Evolutionary conservation across 2,329 filamentous ascomycete species (phyloP).

Genomic region (Sphaerulina populicola): DNA sequence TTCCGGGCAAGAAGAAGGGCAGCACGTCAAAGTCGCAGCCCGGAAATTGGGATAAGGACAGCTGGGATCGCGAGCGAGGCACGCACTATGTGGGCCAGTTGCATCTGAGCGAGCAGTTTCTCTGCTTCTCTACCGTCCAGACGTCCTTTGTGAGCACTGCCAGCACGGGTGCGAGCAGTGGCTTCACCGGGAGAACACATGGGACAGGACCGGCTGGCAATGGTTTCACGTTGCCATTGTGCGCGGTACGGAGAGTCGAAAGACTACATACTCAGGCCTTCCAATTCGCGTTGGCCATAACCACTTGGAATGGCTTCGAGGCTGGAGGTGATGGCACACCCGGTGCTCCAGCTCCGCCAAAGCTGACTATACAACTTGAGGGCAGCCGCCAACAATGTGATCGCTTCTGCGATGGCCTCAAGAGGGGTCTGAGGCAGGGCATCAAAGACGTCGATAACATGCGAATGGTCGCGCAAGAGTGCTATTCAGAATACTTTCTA

Average conservation of each 20-base stretch:
- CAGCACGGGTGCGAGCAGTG: slow-evolving; percentile 68
- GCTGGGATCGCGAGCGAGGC: slow-evolving; percentile 49
- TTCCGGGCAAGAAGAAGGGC: slow-evolving; percentile 54
- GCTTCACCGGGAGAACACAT: slow-evolving; percentile 86
- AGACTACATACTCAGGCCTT: slow-evolving; percentile 86
- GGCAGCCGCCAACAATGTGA: slow-evolving; percentile 85
- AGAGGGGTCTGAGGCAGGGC: slow-evolving; percentile 75
- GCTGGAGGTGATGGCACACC: slow-evolving; percentile 44
- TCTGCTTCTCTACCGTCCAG: slow-evolving; percentile 92
- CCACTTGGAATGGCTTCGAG: slow-evolving; percentile 74
- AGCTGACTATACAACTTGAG: slow-evolving; percentile 83
- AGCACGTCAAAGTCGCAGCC: slow-evolving; percentile 17
- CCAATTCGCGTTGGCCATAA: slow-evolving; percentile 85
- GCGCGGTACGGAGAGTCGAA: slow-evolving; percentile 84
- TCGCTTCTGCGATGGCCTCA: slow-evolving; percentile 90
- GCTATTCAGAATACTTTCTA: slow-evolving; percentile 75
- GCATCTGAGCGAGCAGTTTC: slow-evolving; percentile 85
- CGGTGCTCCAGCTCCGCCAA: slow-evolving; percentile 59
- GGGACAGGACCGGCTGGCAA: slow-evolving; percentile 88
- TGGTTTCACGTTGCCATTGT: slow-evolving; percentile 90
- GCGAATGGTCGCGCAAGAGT: slow-evolving; percentile 69
- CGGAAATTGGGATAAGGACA: slow-evolving; percentile 56
- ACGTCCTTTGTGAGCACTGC: slow-evolving; percentile 77
- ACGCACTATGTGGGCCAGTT: slow-evolving; percentile 79
- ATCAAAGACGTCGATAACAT: slow-evolving; percentile 83